Conservation (phyloP, 1,139 yeast species). For the Zygoascus meyerae region DNA sequence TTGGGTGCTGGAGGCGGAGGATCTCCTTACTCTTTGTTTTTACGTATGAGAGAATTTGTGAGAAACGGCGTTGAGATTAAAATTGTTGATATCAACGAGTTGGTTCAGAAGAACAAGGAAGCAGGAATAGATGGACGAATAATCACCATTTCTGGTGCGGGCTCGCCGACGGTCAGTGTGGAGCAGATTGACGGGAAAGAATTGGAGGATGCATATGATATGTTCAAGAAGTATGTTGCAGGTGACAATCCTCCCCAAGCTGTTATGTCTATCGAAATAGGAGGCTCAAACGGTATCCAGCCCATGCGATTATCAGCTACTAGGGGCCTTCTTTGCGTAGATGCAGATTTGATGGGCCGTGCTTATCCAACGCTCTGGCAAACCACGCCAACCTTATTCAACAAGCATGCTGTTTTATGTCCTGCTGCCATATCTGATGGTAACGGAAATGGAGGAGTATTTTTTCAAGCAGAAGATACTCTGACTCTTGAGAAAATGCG, state of each 20-base stretch:
- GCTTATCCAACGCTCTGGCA: slow-evolving; percentile 44
- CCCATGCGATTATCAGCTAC: slow-evolving; percentile 3
- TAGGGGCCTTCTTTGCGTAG: slow-evolving; percentile 36
- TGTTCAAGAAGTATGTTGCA: slow-evolving; percentile 29
- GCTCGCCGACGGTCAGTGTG: slow-evolving; percentile 44
- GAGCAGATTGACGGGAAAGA: slow-evolving; percentile 41
- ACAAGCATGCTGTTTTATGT: slow-evolving; percentile 29
- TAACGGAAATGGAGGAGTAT: slow-evolving; percentile 39
- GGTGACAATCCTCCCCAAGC: slow-evolving; percentile 16
- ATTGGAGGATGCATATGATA: slow-evolving; percentile 33
- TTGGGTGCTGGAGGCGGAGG: slow-evolving; percentile 51
- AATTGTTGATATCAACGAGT: slow-evolving; percentile 36
- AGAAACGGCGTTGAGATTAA: slow-evolving; percentile 34
- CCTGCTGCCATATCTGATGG: slow-evolving; percentile 42
- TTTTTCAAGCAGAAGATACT: slow-evolving; percentile 35
- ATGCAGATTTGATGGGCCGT: slow-evolving; percentile 44
- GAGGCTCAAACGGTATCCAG: slow-evolving; percentile 42
- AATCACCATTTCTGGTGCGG: slow-evolving; percentile 37
- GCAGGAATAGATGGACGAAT: slow-evolving; percentile 29
- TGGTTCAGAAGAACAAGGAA: slow-evolving; percentile 19
- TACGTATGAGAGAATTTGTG: slow-evolving; percentile 36
- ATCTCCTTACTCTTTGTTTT: slow-evolving; percentile 39
- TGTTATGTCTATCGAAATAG: slow-evolving; percentile 39
- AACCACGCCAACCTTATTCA: slow-evolving; percentile 33
- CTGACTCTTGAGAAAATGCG: slow-evolving; percentile 36